Conservation (phyloP, 352 stramenopile species). For the Globisporangium nunn region DNA sequence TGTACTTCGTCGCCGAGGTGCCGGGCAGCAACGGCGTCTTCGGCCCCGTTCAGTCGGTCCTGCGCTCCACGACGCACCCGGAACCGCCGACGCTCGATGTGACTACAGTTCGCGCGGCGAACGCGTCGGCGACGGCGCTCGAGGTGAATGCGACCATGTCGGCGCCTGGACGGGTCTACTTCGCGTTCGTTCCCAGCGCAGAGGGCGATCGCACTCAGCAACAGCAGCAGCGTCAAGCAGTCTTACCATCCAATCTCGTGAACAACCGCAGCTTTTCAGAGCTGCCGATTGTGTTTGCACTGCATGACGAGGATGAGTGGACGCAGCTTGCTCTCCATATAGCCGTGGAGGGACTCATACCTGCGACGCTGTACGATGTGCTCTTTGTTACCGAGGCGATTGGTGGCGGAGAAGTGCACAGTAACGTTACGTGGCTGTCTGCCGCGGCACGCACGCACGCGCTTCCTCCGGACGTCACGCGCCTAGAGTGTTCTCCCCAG, state of each 20-base stretch:
- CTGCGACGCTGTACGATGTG: conserved; percentile 55
- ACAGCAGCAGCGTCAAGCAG: neutral
- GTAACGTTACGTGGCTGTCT: conserved; percentile 20
- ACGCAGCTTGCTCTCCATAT: conserved; percentile 20
- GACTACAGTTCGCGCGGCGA: conserved; percentile 14
- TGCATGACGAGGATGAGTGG: conserved; percentile 18
- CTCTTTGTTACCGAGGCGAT: conserved; percentile 47
- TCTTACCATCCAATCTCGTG: conserved; percentile 22
- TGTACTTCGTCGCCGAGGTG: conserved; percentile 79
- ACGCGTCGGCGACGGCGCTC: conserved; percentile 29
- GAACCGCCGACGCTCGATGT: conserved; percentile 28
- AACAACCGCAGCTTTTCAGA: conserved; percentile 16
- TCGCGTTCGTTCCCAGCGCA: conserved; percentile 36
- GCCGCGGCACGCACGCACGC: conserved; percentile 45
- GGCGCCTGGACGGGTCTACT: conserved; percentile 35
- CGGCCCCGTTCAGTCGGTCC: conserved; percentile 53
- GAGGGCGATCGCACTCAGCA: neutral
- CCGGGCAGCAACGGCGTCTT: conserved; percentile 75
- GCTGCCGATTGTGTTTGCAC: conserved; percentile 19
- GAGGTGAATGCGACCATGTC: conserved; percentile 27
- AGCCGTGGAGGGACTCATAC: conserved; percentile 18
- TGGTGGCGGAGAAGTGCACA: conserved; percentile 43
- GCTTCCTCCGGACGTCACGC: conserved; percentile 33
- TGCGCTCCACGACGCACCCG: conserved; percentile 49
- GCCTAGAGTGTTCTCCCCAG: conserved; percentile 9